Evolutionary conservation across 2,329 filamentous ascomycete genomes (phyloP), one percentile per base, ranked within the genome.

Genomic region (Scytalidium lignicola): DNA sequence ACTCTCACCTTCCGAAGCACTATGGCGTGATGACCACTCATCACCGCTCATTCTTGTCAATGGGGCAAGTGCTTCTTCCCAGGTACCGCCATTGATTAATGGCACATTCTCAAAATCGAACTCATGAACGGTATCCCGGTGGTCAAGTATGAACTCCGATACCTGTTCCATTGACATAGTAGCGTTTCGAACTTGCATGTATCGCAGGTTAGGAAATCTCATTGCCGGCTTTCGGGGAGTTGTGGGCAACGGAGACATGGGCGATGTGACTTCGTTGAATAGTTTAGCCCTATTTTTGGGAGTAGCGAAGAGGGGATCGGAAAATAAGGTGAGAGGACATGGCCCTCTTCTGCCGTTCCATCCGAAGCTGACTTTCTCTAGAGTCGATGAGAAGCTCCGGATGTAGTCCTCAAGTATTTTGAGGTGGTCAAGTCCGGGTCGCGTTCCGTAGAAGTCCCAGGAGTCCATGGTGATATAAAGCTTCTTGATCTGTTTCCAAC

Each of bases 391-490:
- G 63, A 95, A 88, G 55, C 73, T 75, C 49, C 86, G 80, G 54
- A 95, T 76, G 64, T 90, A 95, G 58, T 88, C 83, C 59, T 93
- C 86, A 1, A 95, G 79, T 60, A 93, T 81, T 68, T 90, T 90
- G 48, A 84, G 77, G 64, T 88, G 86, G 66, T 89, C 81, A 26
- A 79, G 72, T 17, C 83, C 79, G 1, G 79, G 78, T n/a, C 76
- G 75, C 0, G 75, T 67, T 22, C 74, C 78, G 56, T 73, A 72
- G 65, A 82, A 84, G 64, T 82, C 79, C 79, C 82, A 90, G 39
- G 78, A 76, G 55, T 90, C 83, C 65, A 89, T 86, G 23, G 80
- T 82, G 55, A 93, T 83, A 58, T 79, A 78, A 22, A 95, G 76
- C 54, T 84, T 83, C 55, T 76, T 78, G 64, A 95, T 89, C 67